Evolutionary conservation across 371 early-diverging fungal genomes (phyloP).

Genomic region (Apophysomyces ossiformis): DNA sequence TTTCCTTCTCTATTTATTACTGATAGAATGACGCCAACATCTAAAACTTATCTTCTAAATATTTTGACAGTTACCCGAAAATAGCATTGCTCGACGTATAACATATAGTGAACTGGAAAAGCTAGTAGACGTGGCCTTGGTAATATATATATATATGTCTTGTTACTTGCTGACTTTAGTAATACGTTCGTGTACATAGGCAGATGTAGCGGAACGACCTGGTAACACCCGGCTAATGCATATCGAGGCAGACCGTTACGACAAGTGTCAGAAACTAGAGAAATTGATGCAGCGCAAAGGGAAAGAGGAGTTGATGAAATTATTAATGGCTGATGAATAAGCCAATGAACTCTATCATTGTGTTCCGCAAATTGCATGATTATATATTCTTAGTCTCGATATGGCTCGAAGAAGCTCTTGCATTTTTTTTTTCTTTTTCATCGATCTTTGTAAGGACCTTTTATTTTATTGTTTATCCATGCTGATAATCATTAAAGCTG

Average conservation of each 20-base stretch:
- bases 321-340: background rate
- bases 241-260: background rate
- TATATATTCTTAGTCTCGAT: background rate
- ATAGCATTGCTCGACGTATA: too few relatives aligned
- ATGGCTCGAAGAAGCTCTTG: background rate
- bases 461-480: conserved; percentile 39
- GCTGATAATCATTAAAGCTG: conserved; percentile 49
- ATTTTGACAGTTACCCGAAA: too few relatives aligned
- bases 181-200: background rate
- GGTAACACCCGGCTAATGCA: background rate
- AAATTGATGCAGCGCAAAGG: conserved; percentile 3
- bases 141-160: background rate
- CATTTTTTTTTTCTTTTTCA: background rate
- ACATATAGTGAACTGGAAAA: background rate
- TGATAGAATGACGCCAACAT: too few relatives aligned
- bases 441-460: too few relatives aligned
- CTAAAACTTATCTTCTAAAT: too few relatives aligned
- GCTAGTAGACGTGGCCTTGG: background rate
- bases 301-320: conserved; percentile 1
- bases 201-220: background rate
- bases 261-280: background rate
- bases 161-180: background rate
- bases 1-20: too few relatives aligned
- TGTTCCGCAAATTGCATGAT: background rate
- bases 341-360: background rate